phyloP scores from a whole-genome alignment of 2,329 filamentous ascomycete genomes.

The Chaetoscypha palmicola region DNA sequence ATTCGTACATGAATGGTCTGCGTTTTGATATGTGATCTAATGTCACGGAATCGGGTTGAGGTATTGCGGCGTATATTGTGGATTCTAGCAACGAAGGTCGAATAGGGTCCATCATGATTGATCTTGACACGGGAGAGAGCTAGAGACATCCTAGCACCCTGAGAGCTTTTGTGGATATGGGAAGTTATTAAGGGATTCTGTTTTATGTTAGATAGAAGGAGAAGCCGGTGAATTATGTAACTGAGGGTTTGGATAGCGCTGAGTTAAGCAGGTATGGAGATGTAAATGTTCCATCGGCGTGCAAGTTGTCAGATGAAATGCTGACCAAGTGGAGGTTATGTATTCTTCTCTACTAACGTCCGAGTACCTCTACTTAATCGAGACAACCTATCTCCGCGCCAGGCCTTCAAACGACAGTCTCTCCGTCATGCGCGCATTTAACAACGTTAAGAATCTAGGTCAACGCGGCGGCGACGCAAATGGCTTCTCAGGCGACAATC shows the following conservation, averaged over 20 bases:
- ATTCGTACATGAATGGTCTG: constrained; percentile 41
- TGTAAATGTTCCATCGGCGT: constrained; percentile 19
- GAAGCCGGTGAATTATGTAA: constrained; percentile 25
- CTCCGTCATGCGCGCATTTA: constrained; percentile 35
- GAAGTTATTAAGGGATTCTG: constrained; percentile 31
- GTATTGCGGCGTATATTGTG: constrained; percentile 40
- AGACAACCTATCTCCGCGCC: constrained; percentile 32
- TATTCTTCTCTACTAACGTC: constrained; percentile 38
- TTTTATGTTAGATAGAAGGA: constrained; percentile 29
- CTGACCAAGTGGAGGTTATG: constrained; percentile 32
- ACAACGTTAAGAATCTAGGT: constrained; percentile 40
- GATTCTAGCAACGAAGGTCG: constrained; percentile 40
- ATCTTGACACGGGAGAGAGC: constrained; percentile 35
- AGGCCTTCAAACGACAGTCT: constrained; percentile 29
- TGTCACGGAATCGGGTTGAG: constrained; percentile 32
- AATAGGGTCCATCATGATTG: constrained; percentile 40
- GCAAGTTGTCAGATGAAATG: too few relatives aligned
- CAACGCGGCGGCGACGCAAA: constrained; percentile 40
- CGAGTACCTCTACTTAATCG: constrained; percentile 31
- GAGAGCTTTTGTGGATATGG: constrained; percentile 27
- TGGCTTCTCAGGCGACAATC: constrained; percentile 38
- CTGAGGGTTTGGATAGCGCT: constrained; percentile 31
- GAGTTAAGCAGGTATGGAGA: constrained; percentile 27
- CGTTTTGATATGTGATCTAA: constrained; percentile 40
- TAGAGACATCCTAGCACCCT: constrained; percentile 33